Evolutionary conservation across 805 yeast genomes (phyloP).

Genomic region (Candida piceae): DNA sequence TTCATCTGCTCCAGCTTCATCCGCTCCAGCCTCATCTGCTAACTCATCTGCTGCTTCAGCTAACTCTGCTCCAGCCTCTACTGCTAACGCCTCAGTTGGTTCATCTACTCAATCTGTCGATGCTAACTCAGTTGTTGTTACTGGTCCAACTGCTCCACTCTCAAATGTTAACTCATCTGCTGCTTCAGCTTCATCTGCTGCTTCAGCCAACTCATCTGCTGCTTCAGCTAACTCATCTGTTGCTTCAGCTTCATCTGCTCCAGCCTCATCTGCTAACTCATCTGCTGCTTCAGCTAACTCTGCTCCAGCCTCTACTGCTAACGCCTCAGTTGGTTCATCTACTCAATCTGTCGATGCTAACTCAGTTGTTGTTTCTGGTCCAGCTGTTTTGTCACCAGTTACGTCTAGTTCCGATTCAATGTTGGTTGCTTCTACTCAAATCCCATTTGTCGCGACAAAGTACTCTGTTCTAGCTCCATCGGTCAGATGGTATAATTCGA

Average conservation of each 20-base stretch:
- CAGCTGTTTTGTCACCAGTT: not conserved
- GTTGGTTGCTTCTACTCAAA: no score
- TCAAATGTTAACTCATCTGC: not conserved
- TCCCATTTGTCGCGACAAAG: no score
- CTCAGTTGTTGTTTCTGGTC: not conserved
- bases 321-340: not conserved
- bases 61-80: not conserved
- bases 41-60: not conserved
- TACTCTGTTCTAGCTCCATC: no score
- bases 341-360: not conserved
- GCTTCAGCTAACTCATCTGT: not conserved
- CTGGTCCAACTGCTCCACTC: not conserved
- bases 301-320: not conserved
- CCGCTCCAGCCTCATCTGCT: not conserved
- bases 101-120: not conserved
- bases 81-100: not conserved
- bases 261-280: not conserved
- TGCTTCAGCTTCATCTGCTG: not conserved
- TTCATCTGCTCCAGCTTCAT: not conserved
- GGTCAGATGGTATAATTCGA: no score
- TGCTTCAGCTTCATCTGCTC: not conserved
- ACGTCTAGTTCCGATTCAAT: not conserved
- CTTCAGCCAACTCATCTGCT: not conserved
- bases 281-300: not conserved
- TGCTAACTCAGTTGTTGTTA: not conserved